These are phyloP conservation scores for Starmerella apis DNA, from an alignment of 805 yeast genomes.

Conservation along the genomic window DNA sequence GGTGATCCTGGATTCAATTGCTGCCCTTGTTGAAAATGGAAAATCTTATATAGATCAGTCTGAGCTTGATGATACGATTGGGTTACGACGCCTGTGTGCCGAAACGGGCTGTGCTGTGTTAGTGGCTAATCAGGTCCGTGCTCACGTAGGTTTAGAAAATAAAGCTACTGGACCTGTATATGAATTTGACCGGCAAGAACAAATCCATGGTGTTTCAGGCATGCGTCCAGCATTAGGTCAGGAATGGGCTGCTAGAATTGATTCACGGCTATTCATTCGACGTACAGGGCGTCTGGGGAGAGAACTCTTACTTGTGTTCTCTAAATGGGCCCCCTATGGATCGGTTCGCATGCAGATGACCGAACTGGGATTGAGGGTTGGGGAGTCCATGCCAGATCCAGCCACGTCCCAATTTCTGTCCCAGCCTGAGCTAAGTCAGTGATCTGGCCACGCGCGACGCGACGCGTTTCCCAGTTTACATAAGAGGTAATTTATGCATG, in stretches of 20 bases:
- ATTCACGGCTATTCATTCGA: constrained; percentile 14
- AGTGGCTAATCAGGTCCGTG: constrained; percentile 72
- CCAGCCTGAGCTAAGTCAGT: not conserved
- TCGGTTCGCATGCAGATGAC: constrained; percentile 7
- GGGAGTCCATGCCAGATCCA: not conserved
- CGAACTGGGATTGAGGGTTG: constrained; percentile 7
- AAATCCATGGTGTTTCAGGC: constrained; percentile 13
- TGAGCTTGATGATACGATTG: constrained; percentile 19
- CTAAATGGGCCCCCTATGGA: constrained; percentile 9
- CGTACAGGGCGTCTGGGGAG: not conserved
- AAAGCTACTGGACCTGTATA: not conserved
- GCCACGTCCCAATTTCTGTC: not conserved
- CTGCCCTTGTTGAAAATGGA: constrained; percentile 32
- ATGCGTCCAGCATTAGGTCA: constrained; percentile 12
- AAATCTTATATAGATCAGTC: not conserved
- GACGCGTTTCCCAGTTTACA: not conserved
- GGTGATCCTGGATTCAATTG: constrained; percentile 66
- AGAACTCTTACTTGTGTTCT: constrained; percentile 10
- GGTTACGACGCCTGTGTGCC: constrained; percentile 42
- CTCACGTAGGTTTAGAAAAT: constrained; percentile 28
- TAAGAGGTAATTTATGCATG: constrained; percentile 12
- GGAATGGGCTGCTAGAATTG: constrained; percentile 12
- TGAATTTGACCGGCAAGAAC: constrained; percentile 5
- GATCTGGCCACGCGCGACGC: not conserved
- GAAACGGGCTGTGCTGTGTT: constrained; percentile 49